phyloP scores from a whole-genome alignment of 306 rosid species.

The Dalbergia oliveri region DNA sequence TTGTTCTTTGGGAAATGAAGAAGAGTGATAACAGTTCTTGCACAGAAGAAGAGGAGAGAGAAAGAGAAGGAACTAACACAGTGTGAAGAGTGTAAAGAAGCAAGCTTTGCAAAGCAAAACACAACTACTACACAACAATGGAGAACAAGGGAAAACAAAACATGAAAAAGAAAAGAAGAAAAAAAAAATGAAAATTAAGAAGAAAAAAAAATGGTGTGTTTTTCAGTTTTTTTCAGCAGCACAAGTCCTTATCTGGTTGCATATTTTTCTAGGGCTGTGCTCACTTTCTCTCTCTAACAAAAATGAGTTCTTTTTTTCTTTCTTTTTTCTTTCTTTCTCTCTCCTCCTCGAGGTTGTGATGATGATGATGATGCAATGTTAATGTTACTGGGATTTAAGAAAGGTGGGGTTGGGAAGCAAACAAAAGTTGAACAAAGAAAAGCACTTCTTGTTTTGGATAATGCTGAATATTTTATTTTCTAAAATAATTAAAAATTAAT shows the following conservation, averaged over 20 bases:
- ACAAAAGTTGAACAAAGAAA: constrained; percentile 63
- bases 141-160: constrained; percentile 14
- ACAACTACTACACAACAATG: constrained; percentile 47
- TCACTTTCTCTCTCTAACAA: constrained; percentile 48
- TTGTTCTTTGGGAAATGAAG: constrained; percentile 42
- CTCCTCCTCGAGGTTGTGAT: constrained; percentile 49
- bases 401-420: constrained; percentile 52
- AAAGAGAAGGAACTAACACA: constrained; percentile 10
- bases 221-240: constrained; percentile 52
- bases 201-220: not conserved
- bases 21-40: constrained; percentile 12
- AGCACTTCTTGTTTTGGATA: constrained; percentile 63
- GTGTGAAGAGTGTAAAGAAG: constrained; percentile 39
- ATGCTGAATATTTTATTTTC: constrained; percentile 43
- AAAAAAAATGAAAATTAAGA: not conserved
- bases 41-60: constrained; percentile 47
- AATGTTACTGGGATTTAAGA: constrained; percentile 45
- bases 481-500: not conserved
- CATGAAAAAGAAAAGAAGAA: not conserved
- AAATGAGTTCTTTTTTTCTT: not conserved
- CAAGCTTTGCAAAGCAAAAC: constrained; percentile 12
- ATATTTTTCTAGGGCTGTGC: constrained; percentile 57
- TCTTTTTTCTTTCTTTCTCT: constrained; percentile 43
- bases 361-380: constrained; percentile 51
- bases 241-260: constrained; percentile 77